A percentile compares a stretch with the other conserved stretches of the same genome.
Evolutionary conservation across 1,284 basidiomycete genomes (phyloP).

Genomic region (Phellopilus nigrolimitatus): DNA sequence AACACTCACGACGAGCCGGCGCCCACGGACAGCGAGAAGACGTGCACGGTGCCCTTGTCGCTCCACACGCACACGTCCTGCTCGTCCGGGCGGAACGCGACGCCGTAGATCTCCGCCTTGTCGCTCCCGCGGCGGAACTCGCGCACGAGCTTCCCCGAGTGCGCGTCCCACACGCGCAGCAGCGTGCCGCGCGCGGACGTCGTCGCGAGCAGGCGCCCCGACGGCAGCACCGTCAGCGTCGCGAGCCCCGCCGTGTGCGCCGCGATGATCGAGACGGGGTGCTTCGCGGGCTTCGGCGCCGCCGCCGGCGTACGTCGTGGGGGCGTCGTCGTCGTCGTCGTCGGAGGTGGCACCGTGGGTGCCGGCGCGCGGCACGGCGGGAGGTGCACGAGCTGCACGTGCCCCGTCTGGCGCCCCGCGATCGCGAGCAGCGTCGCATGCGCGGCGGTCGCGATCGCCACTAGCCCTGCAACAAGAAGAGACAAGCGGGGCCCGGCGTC

Average conservation of each 20-base stretch:
- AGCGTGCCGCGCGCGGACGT: constrained; percentile 84
- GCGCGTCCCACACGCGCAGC: constrained; percentile 84
- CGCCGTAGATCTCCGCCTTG: constrained; percentile 88
- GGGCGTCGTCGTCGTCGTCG: constrained; percentile 45
- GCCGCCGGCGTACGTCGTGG: constrained; percentile 43
- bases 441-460: constrained; percentile 75
- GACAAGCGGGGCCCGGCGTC: constrained; percentile 5
- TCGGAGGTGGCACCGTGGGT: constrained; percentile 33
- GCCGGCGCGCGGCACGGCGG: constrained; percentile 67
- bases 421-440: constrained; percentile 81
- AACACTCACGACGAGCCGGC: constrained; percentile 59
- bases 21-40: constrained; percentile 69
- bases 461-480: constrained; percentile 53
- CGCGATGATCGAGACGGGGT: constrained; percentile 76
- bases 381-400: constrained; percentile 86
- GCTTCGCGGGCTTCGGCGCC: constrained; percentile 51
- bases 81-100: constrained; percentile 75
- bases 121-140: constrained; percentile 88
- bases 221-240: constrained; percentile 72
- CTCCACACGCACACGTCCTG: constrained; percentile 86
- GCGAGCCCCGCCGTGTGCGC: constrained; percentile 82
- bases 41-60: constrained; percentile 94
- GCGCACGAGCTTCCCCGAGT: constrained; percentile 68
- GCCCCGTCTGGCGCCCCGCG: constrained; percentile 84
- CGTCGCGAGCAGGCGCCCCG: constrained; percentile 80